Conservation (phyloP, 2,329 filamentous ascomycete species). For the Plectosphaerella plurivora region DNA sequence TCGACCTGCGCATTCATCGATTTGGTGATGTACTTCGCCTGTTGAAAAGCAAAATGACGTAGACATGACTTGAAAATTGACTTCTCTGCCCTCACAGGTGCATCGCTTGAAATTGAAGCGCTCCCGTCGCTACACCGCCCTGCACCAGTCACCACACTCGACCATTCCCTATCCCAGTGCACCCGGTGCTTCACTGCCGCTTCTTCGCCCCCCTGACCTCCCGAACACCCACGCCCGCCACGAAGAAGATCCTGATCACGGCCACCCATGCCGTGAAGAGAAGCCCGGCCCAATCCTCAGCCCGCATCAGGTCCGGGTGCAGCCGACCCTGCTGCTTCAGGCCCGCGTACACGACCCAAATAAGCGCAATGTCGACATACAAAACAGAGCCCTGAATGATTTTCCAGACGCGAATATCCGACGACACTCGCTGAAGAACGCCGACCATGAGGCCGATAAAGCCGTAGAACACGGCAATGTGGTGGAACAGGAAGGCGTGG, state of each 20-base stretch:
- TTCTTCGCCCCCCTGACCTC: neutral
- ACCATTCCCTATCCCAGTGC: too few species aligned
- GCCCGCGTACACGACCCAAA: constrained; percentile 11
- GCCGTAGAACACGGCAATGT: constrained; percentile 12
- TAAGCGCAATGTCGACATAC: constrained; percentile 12
- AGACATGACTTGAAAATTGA: too few species aligned
- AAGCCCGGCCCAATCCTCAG: constrained; percentile 15
- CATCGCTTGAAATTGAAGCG: too few species aligned
- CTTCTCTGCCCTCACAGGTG: too few species aligned
- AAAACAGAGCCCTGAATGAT: constrained; percentile 11
- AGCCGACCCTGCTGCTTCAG: constrained; percentile 13
- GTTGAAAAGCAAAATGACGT: too few species aligned
- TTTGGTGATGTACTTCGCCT: too few species aligned
- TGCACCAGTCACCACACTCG: too few species aligned
- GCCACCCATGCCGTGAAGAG: constrained; percentile 11
- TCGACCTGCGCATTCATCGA: too few species aligned
- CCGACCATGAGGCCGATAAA: constrained; percentile 12
- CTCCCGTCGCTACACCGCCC: too few species aligned
- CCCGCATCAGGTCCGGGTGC: constrained; percentile 2
- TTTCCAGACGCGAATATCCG: constrained; percentile 16
- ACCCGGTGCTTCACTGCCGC: neutral
- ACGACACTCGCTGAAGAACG: constrained; percentile 8
- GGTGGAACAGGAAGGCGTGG: constrained; percentile 16
- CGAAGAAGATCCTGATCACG: constrained; percentile 11
- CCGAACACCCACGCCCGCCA: constrained; percentile 11